Conservation (phyloP, 352 stramenopile genomes). For the Phytophthora pluvialis region DNA sequence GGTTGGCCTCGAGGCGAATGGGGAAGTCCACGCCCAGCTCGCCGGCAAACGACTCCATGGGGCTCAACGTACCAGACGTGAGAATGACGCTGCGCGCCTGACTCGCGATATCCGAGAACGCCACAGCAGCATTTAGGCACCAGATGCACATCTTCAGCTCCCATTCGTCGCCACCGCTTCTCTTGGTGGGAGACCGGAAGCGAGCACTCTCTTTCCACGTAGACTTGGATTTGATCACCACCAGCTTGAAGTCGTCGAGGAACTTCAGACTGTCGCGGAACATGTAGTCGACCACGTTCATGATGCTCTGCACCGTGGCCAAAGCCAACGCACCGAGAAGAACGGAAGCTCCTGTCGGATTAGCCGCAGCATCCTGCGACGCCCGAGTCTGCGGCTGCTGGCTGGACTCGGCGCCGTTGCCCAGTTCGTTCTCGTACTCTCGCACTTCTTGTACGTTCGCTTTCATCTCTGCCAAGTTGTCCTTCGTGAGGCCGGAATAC, state of each 20-base stretch:
- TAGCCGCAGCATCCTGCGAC: constrained; percentile 34
- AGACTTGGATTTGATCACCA: constrained; percentile 42
- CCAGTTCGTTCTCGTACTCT: constrained; percentile 66
- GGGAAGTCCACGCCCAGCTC: constrained; percentile 84
- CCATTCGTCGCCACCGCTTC: constrained; percentile 42
- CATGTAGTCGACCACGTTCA: constrained; percentile 85
- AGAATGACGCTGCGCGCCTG: constrained; percentile 79
- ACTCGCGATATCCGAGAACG: constrained; percentile 78
- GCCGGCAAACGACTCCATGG: constrained; percentile 88
- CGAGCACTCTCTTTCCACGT: constrained; percentile 30
- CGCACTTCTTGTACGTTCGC: constrained; percentile 51
- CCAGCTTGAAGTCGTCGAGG: constrained; percentile 84
- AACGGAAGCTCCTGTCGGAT: constrained; percentile 33
- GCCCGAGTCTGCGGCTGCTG: constrained; percentile 28
- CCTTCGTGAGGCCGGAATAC: constrained; percentile 58
- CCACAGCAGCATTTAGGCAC: constrained; percentile 86
- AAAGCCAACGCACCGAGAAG: constrained; percentile 63
- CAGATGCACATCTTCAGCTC: constrained; percentile 87
- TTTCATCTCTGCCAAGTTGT: constrained; percentile 54
- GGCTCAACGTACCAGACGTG: constrained; percentile 85
- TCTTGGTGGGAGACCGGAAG: constrained; percentile 38
- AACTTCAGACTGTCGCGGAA: constrained; percentile 81
- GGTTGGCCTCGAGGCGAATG: constrained; percentile 84
- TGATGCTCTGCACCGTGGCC: constrained; percentile 60
- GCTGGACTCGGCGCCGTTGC: constrained; percentile 33